Conservation (phyloP, 1,284 basidiomycete species). For the Microbotryomycetes sp. region DNA sequence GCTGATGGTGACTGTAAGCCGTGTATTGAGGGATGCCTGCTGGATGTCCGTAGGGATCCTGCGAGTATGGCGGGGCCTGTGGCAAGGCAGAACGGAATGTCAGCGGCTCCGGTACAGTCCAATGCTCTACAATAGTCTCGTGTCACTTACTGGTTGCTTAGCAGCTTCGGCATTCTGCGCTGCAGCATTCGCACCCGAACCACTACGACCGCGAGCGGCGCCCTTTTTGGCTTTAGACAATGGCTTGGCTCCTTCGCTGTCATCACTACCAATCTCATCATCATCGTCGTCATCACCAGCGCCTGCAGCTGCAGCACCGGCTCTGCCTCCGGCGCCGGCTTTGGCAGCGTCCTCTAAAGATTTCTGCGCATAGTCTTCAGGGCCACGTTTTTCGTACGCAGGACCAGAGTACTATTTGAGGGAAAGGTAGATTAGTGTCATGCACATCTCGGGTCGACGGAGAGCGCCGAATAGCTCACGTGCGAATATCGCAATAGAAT, state of each 20-base stretch:
- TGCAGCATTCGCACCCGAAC: too few relatives aligned
- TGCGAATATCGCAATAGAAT: constrained; percentile 51
- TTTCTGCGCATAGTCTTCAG: constrained; percentile 24
- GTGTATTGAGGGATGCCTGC: not conserved
- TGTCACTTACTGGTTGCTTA: too few relatives aligned
- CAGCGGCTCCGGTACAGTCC: too few relatives aligned
- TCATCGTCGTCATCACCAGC: constrained; percentile 40
- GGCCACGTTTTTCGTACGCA: constrained; percentile 28
- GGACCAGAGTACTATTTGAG: constrained; percentile 48
- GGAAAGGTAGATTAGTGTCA: constrained; percentile 12
- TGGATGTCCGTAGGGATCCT: too few relatives aligned
- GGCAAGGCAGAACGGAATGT: too few relatives aligned
- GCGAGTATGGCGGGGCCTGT: too few relatives aligned
- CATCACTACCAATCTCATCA: constrained; percentile 45
- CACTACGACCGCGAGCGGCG: too few relatives aligned
- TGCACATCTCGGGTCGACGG: not conserved
- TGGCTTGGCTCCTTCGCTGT: constrained; percentile 47
- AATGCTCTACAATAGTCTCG: too few relatives aligned
- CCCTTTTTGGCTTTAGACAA: constrained; percentile 28
- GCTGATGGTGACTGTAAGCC: not conserved
- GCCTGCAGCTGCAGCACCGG: constrained; percentile 1
- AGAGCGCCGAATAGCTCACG: constrained; percentile 41
- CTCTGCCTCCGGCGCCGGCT: constrained; percentile 17
- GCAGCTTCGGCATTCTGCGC: too few relatives aligned
- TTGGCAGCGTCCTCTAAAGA: constrained; percentile 8